Base-by-base conservation (phyloP, 768 basidiomycete genomes). In the Thelephora aurantiotincta region DNA sequence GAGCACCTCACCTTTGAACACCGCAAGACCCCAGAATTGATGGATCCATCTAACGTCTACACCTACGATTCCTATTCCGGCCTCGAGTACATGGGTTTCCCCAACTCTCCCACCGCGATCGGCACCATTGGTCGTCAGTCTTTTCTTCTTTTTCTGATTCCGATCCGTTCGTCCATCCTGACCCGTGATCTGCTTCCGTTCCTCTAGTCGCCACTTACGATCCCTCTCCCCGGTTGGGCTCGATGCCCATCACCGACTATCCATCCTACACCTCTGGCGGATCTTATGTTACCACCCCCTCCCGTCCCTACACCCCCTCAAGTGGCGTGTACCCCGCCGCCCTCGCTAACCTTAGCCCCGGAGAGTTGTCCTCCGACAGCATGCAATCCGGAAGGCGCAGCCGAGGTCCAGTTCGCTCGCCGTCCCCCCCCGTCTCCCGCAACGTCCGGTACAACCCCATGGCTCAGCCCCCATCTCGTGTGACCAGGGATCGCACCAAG, bases 381-480 rank as follows among this genome's bases (percentile, higher is more conserved):
- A 66, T 75, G 46, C 64, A 72, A 54, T 78, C 82, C 49, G 75
- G 73, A 57, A 75, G 74, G 34, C 60, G 59, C 57, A 81, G 80
- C 60, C 82, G 84, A 51, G 80, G 80, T 60, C 77, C 76, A 50
- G 76, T 77, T 35, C 68, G 67, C 50, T 73, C 71, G 26, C 73
- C 75, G 20, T 64, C 69, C 0, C 65, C 73, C 0, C 63, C 73
- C 52, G 68, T 67, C 36, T 82, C 81, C 23, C 71, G 82, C 54
- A 82, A 83, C 44, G 80, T 81, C 57, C 82, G 85, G 54, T 87
- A 75, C 71, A 84, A 85, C 66, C 84, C 85, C 4, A 77, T 87
- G 52, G 59, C 60, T 47, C 52, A 61, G 55, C 65, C 73, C 48
- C 74, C 13, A 66, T 77, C 45, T 69, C 78, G 48, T 67, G 79